Base-by-base conservation (phyloP, 345 rosid genomes). In the Isatis tinctoria region DNA sequence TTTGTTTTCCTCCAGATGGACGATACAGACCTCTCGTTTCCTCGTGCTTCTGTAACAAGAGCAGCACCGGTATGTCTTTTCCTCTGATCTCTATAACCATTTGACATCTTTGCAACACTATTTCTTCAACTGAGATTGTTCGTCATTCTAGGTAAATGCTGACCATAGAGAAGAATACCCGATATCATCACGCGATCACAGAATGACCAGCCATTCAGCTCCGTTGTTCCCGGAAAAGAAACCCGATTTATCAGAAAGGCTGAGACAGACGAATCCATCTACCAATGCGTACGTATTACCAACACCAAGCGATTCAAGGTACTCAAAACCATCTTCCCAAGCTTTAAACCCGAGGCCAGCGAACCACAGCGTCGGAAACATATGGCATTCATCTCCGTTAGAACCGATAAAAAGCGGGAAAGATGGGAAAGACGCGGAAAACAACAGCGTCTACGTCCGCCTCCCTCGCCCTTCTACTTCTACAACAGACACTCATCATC, bases 311-410 rank as follows among this genome's bases (percentile, higher is more conserved):
- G 95, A 90, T 71, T 80, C 83, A 20, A 87, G 83, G 74, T 70
- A 33, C 43, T 54, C 81, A 28, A 87, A 84, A 78, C 64, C 84
- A 22, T 67, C 62, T 22, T 61, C 40, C 37, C 78, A 87, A 44
- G 81, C 60, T 77, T 66, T 84, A 48, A 83, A 66, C 12, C 60
- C 83, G 45, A 84, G 80, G 73, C 81, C 88, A 24, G 56, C 80
- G 14, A 84, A 83, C 17, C 65, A 71, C 27, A 62, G 36, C 39
- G 69, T 73, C 8, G 88, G 84, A 68, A 82, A 79, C 82, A 65
- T 86, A 75, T 90, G 89, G 84, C 91, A 90, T 82, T 92, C 99
- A 64, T 90, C 98, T 47, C 95, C 98, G 1, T 74, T 88, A 78
- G 99, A 92, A 67, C 97, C 87, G 67, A 86, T 85, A 61, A 92